Base-by-base conservation (phyloP, 2,329 filamentous ascomycete species). In the Lizonia empirigonia region DNA sequence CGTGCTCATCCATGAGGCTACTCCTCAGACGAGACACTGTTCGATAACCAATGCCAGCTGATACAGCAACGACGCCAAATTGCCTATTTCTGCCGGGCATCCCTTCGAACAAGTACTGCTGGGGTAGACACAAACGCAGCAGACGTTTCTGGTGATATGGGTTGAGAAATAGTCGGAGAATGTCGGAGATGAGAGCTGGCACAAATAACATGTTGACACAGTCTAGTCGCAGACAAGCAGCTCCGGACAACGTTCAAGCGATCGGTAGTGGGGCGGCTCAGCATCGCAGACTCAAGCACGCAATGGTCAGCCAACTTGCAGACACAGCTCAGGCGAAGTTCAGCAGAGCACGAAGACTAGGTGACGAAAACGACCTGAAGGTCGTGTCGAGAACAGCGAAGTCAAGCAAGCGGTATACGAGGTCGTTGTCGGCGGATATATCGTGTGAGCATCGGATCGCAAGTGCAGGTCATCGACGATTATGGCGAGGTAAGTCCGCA, bases 401-500 rank as follows among this genome's bases (percentile, higher is more conserved):
- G 34, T 54, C 51, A 50, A 35, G 44, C 50, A 50, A 27, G 27
- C 40, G 23, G 41, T 27, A 20, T 35, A 44, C 33, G 38, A 49
- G 29, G 29, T 40, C 35, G 50, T 19, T 16, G 34, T 30, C 27
- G 50, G 38, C 22, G 40, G 15, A 38, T 36, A 26, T 29, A 53
- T 44, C 35, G 44, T 24, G 27, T 42, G 38, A 50, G 50, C 41
- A 58, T 44, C 40, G 55, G 40, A 63, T 49, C 50, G 59, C 56
- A 63, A n/a, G 47, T 55, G 47, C 54, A 49, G 44, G 44, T 64
- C 60, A 68, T 60, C 49, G 49, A 34, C 38, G 44, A 52, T 52
- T 39, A 52, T 24, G 39, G 37, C 38, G 38, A 38, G 12, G 18
- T 38, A 22, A 38, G 33, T 36, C 34, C 57, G 58, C 50, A 58